Percentiles rank a stretch among this genome's conserved stretches.
These are phyloP conservation scores for Kuraishia ogatae DNA, from an alignment of 805 yeast genomes.

Conservation along the genomic window DNA sequence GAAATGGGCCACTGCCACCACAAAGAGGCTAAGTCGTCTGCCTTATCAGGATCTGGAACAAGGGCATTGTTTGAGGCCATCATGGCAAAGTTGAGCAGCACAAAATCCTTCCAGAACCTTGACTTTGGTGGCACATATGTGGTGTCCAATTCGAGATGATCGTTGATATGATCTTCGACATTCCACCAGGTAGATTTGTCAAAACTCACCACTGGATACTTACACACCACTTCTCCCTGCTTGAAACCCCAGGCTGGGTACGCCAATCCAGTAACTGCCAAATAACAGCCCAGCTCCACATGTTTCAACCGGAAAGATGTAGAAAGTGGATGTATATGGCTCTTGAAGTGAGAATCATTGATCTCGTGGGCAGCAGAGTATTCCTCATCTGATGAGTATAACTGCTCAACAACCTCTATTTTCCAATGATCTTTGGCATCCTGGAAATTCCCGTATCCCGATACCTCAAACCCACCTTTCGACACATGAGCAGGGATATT, in stretches of 20 bases:
- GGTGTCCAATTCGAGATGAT: conserved; percentile 27
- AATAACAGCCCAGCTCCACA: conserved; percentile 65
- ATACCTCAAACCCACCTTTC: conserved; percentile 45
- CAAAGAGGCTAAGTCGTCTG: conserved; percentile 59
- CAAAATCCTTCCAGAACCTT: conserved; percentile 57
- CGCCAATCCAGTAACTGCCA: conserved; percentile 71
- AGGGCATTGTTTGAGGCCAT: conserved; percentile 79
- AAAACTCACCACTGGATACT: conserved; percentile 34
- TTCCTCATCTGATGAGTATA: conserved; percentile 18
- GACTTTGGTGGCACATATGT: conserved; percentile 34
- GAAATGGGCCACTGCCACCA: conserved; percentile 85
- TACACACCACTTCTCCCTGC: conserved; percentile 85
- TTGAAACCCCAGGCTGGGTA: conserved; percentile 97
- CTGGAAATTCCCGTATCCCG: conserved; percentile 61
- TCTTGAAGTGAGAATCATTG: conserved; percentile 39
- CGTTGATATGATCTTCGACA: conserved; percentile 59
- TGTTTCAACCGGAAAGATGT: conserved; percentile 73
- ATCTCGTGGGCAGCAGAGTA: conserved; percentile 19
- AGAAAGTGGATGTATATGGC: conserved; percentile 68
- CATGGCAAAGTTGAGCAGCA: conserved; percentile 71
- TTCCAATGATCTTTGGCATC: conserved; percentile 75
- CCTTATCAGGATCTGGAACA: conserved; percentile 65
- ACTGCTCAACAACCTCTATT: conserved; percentile 58
- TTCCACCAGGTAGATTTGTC: conserved; percentile 79
- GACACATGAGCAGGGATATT: conserved; percentile 54